Evolutionary conservation across 257 asterid genomes (phyloP).

Genomic region (Asclepias syriaca): DNA sequence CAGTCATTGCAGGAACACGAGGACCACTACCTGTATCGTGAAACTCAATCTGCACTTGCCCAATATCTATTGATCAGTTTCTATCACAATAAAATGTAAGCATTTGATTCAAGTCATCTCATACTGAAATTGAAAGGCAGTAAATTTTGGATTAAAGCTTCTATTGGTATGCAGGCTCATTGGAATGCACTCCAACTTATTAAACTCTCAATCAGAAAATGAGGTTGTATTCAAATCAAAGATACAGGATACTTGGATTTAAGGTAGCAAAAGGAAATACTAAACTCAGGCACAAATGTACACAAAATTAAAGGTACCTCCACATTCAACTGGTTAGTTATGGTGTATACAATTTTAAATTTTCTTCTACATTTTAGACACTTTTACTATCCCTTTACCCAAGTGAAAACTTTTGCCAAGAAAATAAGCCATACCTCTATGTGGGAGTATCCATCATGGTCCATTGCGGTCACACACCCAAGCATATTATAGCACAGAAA

Average conservation of each 20-base stretch:
- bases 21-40: conserved; percentile 96
- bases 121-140: neutral
- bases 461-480: conserved; percentile 89
- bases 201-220: neutral
- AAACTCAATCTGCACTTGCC: conserved; percentile 75
- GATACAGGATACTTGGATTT: neutral
- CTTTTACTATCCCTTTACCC: neutral
- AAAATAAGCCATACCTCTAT: conserved; percentile 55
- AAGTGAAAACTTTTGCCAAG: neutral
- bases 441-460: conserved; percentile 89
- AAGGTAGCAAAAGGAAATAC: neutral
- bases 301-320: neutral
- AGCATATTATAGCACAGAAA: conserved; percentile 91
- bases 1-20: conserved; percentile 95
- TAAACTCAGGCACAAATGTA: neutral
- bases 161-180: neutral
- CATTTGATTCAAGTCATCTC: neutral
- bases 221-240: neutral
- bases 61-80: conserved; percentile 18
- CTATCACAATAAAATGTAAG: conserved; percentile 3
- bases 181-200: neutral
- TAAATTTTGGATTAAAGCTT: neutral
- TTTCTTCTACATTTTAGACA: neutral
- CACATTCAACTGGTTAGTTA: neutral
- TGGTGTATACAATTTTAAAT: neutral